Percentiles rank a stretch among this genome's conserved stretches.
phyloP scores from a whole-genome alignment of 495 filamentous ascomycete genomes.

The Apiosordaria backusii region DNA sequence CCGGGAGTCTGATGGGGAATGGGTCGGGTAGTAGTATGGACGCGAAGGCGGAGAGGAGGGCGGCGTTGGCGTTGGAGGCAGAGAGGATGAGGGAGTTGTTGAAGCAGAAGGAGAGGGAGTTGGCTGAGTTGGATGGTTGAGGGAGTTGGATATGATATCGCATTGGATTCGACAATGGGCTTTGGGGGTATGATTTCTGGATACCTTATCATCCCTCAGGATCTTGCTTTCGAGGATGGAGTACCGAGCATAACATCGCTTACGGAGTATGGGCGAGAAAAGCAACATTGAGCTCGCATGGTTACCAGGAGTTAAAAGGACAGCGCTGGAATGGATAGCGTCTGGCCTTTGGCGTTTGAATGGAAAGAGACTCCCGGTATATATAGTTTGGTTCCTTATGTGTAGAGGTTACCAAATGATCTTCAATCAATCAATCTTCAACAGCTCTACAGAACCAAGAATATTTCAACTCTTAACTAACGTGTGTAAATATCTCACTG shows the following conservation, averaged over 20 bases:
- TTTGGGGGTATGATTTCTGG: too few species aligned
- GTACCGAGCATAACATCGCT: neutral
- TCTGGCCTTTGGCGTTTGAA: neutral
- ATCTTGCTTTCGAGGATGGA: too few species aligned
- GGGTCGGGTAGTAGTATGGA: constrained; percentile 44
- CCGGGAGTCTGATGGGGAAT: constrained; percentile 29
- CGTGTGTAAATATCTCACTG: too few species aligned
- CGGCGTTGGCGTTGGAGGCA: constrained; percentile 66
- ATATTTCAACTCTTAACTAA: neutral
- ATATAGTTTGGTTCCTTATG: neutral
- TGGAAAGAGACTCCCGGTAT: neutral
- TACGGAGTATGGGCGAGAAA: neutral
- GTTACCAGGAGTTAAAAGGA: neutral
- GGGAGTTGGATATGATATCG: too few species aligned
- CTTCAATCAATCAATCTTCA: neutral
- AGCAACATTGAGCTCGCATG: neutral
- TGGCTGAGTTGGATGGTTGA: constrained; percentile 57
- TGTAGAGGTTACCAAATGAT: neutral
- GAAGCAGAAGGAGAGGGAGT: constrained; percentile 70
- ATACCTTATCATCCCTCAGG: too few species aligned
- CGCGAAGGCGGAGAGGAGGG: constrained; percentile 59
- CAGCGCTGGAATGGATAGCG: neutral
- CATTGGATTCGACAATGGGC: too few species aligned
- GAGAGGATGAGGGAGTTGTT: constrained; percentile 74
- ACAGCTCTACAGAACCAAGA: neutral